Evolutionary conservation across 192 early-diverging fungal genomes (phyloP).

Genomic region (Chytriomyces hyalinus): DNA sequence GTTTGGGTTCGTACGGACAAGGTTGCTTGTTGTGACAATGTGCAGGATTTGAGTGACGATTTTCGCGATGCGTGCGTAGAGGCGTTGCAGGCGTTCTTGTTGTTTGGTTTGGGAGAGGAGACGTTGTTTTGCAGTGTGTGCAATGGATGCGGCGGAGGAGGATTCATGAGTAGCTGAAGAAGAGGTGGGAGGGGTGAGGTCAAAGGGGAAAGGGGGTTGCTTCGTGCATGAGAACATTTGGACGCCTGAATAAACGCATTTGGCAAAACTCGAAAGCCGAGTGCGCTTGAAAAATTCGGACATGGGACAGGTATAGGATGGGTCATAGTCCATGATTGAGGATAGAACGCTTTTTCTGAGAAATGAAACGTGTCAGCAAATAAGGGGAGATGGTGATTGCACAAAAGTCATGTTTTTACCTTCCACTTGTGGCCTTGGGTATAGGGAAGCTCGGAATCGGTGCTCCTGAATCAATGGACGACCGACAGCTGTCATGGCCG

Average conservation of each 20-base stretch:
- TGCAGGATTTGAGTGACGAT: neutral
- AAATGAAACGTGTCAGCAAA: neutral
- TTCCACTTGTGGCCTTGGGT: neutral
- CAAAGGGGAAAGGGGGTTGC: conserved; percentile 24
- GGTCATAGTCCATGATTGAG: neutral
- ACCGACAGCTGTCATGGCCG: too few relatives aligned
- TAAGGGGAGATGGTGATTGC: too few relatives aligned
- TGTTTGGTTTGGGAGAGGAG: neutral
- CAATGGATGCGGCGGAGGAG: neutral
- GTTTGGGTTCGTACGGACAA: neutral
- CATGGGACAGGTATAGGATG: conserved; percentile 11
- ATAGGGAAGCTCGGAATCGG: neutral
- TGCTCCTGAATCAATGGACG: neutral
- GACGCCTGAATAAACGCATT: conserved; percentile 8
- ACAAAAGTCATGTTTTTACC: too few relatives aligned
- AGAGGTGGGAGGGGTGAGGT: neutral
- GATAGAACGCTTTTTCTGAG: neutral
- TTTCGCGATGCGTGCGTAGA: neutral
- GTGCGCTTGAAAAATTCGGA: conserved; percentile 30
- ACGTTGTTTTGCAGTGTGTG: neutral
- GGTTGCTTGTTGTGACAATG: neutral
- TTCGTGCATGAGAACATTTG: conserved; percentile 6
- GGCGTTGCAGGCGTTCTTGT: neutral
- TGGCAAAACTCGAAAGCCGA: conserved; percentile 1
- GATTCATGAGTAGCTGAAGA: neutral